Evolutionary conservation across 2,329 filamentous ascomycete species (phyloP).

Genomic region (Sclerotiophoma versabilis): DNA sequence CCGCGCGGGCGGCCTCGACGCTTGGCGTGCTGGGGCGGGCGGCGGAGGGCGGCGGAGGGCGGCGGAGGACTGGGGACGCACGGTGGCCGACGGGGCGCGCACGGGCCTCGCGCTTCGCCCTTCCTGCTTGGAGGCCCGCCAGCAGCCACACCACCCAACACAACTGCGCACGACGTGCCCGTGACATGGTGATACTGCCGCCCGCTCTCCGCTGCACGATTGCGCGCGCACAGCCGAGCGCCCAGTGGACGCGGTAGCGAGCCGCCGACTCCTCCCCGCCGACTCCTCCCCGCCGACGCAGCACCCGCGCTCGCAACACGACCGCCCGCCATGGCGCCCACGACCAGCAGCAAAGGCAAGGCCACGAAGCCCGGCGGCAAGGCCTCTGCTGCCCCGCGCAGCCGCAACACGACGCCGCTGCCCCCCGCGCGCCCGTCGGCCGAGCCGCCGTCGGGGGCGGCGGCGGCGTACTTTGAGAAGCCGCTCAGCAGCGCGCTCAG

Average conservation of each 20-base stretch:
- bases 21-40: constrained; percentile 2
- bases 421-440: constrained; percentile 59
- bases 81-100: neutral
- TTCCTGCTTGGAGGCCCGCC: no score
- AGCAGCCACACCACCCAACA: neutral
- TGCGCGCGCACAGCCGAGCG: neutral
- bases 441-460: constrained; percentile 38
- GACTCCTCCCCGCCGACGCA: neutral
- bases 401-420: constrained; percentile 79
- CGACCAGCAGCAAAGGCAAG: constrained; percentile 59
- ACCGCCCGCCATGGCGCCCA: constrained; percentile 39
- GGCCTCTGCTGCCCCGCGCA: constrained; percentile 54
- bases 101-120: no score
- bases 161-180: no score
- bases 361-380: constrained; percentile 51
- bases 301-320: neutral
- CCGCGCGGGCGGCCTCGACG: neutral
- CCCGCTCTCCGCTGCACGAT: neutral
- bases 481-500: constrained; percentile 61
- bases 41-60: no score
- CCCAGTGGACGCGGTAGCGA: constrained; percentile 1
- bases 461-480: constrained; percentile 70
- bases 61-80: neutral
- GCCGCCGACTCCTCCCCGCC: constrained; percentile 1
- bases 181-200: neutral